Base-by-base conservation (phyloP, 2,329 filamentous ascomycete genomes). In the Alternaria gaisen region DNA sequence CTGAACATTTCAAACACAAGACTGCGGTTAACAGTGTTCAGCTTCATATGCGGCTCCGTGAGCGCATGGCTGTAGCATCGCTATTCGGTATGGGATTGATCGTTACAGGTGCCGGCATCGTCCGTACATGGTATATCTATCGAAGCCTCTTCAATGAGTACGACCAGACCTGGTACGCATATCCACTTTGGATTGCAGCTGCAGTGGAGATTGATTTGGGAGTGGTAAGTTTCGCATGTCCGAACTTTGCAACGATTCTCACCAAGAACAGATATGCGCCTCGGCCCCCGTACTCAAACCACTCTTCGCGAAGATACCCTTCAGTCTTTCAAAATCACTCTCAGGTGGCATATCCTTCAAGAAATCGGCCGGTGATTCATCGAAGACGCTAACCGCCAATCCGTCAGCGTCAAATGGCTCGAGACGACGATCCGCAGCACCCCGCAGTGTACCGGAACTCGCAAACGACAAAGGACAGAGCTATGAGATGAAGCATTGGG, bases 161-260 rank as follows among this genome's bases (percentile, higher is more conserved):
- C 60, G 82, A 83, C 53, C 74, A 77, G 55, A 82, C 80, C 3
- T 83, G 81, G 82, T 80, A 75, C 54, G 73, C 79, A 5, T 83
- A 81, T 70, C 79, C 80, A 6, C 68, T 83, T 0, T 83, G 81
- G 80, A 82, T 83, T n/a, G 76, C 76, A 43, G 80, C 81, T 5
- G 77, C 80, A 0, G 77, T 83, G 3, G 82, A 83, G 64, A 80
- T 83, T 9, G 80, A 83, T 59, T 61, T 83, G 7, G 81, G 79
- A 10, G 77, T 83, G n/a, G 80, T 82, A 66, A 68, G 80, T 76
- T 11, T 9, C 1, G 36, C 38, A 52, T 28, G 47, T 36, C 10
- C 30, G 5, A 28, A 0, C 6, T 14, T 9, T 46, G 9, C 11
- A 7, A 18, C 12, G 5, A 22, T 16, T 18, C 56, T 63, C 11